phyloP scores from a whole-genome alignment of 371 early-diverging fungal genomes.

The Mucor lusitanicus region DNA sequence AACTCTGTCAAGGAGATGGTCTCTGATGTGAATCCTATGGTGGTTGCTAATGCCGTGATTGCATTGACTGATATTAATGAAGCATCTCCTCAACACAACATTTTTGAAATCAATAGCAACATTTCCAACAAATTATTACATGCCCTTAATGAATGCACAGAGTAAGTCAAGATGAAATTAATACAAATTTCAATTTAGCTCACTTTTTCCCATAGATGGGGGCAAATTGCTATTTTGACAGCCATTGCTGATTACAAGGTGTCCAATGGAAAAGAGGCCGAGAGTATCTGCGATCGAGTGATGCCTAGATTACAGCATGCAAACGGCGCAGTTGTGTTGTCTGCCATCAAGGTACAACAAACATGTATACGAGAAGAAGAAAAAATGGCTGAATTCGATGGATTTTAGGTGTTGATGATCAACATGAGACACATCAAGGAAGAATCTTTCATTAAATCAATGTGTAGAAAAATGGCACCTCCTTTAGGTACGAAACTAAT shows the following conservation, averaged over 20 bases:
- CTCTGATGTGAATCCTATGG: conserved; percentile 92
- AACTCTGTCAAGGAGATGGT: conserved; percentile 85
- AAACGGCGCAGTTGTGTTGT: conserved; percentile 89
- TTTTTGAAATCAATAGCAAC: conserved; percentile 78
- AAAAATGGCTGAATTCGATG: not conserved
- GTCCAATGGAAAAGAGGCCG: conserved; percentile 75
- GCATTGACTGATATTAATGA: conserved; percentile 95
- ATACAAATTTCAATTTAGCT: not conserved
- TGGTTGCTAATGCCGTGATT: conserved; percentile 95
- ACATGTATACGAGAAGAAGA: not conserved
- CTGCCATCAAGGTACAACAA: conserved; percentile 70
- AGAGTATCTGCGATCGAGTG: conserved; percentile 84
- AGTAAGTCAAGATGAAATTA: conserved; percentile 49
- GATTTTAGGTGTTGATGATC: conserved; percentile 57
- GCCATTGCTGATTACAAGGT: conserved; percentile 79
- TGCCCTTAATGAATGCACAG: conserved; percentile 96
- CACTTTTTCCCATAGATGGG: conserved; percentile 70
- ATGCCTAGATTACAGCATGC: conserved; percentile 91
- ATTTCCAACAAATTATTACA: conserved; percentile 88
- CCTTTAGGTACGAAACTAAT: conserved; percentile 71
- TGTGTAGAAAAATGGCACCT: conserved; percentile 87
- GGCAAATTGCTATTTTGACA: conserved; percentile 92
- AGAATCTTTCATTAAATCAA: conserved; percentile 63
- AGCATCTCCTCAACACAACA: conserved; percentile 71
- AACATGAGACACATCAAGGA: conserved; percentile 69